Conservation (phyloP, 305 asterid species). For the Solanum hybrid region DNA sequence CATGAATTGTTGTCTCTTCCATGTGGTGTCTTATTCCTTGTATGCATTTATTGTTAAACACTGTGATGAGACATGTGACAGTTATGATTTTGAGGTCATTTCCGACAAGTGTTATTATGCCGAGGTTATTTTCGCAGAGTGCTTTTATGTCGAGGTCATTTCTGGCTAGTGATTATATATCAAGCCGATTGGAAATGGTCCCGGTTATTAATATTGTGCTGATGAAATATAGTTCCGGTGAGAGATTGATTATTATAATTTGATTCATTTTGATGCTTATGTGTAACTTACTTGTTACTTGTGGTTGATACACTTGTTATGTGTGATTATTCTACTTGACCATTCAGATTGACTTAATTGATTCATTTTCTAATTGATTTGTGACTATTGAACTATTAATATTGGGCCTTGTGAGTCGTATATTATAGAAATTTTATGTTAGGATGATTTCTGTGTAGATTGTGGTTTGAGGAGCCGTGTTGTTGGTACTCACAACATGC, state of each 20-base stretch:
- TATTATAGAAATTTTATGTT: no score
- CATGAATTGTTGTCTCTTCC: neutral
- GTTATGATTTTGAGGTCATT: neutral
- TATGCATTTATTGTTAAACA: neutral
- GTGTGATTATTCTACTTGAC: neutral
- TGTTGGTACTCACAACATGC: neutral
- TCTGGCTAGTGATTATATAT: neutral
- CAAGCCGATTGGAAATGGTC: neutral
- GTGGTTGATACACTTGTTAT: neutral
- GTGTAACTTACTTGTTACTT: neutral
- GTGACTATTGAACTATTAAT: neutral
- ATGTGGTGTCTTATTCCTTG: neutral
- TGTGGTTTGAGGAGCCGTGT: neutral
- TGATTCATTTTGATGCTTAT: neutral
- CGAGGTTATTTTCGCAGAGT: neutral
- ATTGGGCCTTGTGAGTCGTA: neutral
- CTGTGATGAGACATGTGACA: neutral
- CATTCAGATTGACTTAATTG: neutral
- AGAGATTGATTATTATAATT: neutral
- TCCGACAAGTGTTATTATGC: neutral
- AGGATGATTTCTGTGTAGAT: neutral
- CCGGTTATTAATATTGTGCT: neutral
- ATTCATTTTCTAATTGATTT: neutral
- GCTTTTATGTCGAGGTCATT: neutral
- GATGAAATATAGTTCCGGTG: neutral